Conservation (phyloP, 139 green algal genomes). For the Deuterostichococcus epilithicus region DNA sequence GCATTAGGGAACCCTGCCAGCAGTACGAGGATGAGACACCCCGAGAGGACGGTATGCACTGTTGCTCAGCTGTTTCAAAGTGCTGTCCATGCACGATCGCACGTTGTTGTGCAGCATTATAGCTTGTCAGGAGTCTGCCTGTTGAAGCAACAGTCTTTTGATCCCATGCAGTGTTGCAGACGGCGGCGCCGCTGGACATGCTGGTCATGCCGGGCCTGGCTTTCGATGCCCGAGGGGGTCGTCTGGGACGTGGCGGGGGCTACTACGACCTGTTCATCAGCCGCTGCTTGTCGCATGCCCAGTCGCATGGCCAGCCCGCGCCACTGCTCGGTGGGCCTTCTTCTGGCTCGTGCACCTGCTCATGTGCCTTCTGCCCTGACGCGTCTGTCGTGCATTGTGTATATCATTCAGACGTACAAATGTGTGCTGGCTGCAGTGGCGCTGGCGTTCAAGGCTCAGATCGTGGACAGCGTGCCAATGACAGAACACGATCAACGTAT, state of each 20-base stretch:
- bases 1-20: slow-evolving; percentile 61
- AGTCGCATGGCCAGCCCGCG: slow-evolving; percentile 7
- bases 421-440: slow-evolving; percentile 23
- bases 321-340: slow-evolving; percentile 36
- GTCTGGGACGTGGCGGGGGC: slow-evolving; percentile 72
- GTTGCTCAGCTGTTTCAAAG: not conserved
- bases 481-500: slow-evolving; percentile 29
- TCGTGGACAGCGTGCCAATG: slow-evolving; percentile 36
- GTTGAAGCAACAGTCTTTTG: no score
- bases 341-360: not conserved
- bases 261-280: slow-evolving; percentile 65
- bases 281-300: slow-evolving; percentile 1
- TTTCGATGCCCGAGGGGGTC: slow-evolving; percentile 53
- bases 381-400: not conserved
- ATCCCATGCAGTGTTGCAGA: slow-evolving; percentile 20
- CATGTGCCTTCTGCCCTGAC: not conserved
- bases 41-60: slow-evolving; percentile 44
- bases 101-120: not conserved
- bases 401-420: not conserved
- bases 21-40: slow-evolving; percentile 39
- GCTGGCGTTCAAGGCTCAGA: slow-evolving; percentile 40
- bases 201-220: slow-evolving; percentile 78
- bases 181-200: slow-evolving; percentile 46
- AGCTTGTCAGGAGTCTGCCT: no score
- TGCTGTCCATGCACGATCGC: not conserved